These are phyloP conservation scores for Chlamydomonas reinhardtii DNA, from an alignment of 163 green algal genomes.

Conservation along the genomic window DNA sequence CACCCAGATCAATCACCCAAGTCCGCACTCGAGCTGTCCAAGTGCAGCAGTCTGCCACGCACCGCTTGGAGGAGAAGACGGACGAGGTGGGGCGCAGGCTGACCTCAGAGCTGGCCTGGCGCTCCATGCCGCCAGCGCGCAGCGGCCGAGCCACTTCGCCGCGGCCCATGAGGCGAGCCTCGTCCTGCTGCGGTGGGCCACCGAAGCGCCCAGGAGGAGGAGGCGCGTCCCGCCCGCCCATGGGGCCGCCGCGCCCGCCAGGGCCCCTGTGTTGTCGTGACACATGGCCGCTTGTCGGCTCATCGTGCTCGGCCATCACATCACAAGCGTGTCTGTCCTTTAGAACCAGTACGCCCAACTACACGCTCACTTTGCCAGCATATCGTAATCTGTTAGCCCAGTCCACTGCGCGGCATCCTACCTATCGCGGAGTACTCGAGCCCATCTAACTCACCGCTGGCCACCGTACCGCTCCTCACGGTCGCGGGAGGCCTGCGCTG, in stretches of 20 bases:
- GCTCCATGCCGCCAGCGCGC: constrained; percentile 34
- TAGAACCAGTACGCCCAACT: too few relatives aligned
- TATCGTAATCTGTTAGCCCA: too few relatives aligned
- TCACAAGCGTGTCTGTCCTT: too few relatives aligned
- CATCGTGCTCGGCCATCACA: too few relatives aligned
- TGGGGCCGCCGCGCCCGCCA: constrained; percentile 7
- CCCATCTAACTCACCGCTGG: neutral
- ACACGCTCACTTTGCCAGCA: too few relatives aligned
- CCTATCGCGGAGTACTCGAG: too few relatives aligned
- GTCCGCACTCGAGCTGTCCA: neutral
- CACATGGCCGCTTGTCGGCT: too few relatives aligned
- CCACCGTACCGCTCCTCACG: constrained; percentile 38
- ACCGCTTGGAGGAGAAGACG: constrained; percentile 27
- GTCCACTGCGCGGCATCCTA: too few relatives aligned
- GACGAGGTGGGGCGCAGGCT: constrained; percentile 23
- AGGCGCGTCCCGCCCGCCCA: constrained; percentile 27
- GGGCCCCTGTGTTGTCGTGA: neutral
- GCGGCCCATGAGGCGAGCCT: constrained; percentile 40
- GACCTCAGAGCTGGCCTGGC: constrained; percentile 31
- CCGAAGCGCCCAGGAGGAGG: constrained; percentile 32
- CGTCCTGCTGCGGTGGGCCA: constrained; percentile 16
- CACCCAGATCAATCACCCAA: too few relatives aligned
- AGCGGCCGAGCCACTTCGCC: constrained; percentile 36
- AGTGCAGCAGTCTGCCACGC: neutral
- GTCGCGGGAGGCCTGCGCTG: constrained; percentile 42